Evolutionary conservation across 176 grass and related monocot species (phyloP).

Genomic region (Leersia perrieri): DNA sequence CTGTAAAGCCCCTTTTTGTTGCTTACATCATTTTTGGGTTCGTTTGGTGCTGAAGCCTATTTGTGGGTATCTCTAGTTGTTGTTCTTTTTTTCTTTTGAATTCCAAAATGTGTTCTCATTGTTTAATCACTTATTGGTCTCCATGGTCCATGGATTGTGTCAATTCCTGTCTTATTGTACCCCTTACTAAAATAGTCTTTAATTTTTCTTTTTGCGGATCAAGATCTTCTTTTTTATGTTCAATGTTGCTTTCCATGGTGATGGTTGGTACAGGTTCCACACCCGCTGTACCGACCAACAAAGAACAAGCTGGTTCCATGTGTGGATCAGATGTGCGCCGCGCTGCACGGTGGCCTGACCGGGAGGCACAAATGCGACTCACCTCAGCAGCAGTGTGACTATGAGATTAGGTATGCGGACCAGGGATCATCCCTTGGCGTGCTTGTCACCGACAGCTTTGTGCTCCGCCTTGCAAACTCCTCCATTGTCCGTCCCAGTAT

Average conservation of each 20-base stretch:
- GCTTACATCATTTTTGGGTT: neutral
- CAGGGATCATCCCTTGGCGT: constrained; percentile 77
- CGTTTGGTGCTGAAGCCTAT: neutral
- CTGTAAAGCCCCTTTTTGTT: neutral
- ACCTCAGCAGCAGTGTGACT: constrained; percentile 61
- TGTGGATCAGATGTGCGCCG: constrained; percentile 51
- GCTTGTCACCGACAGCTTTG: constrained; percentile 61
- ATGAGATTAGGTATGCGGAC: constrained; percentile 84
- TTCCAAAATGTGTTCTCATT: neutral
- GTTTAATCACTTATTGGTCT: neutral
- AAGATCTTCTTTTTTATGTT: neutral
- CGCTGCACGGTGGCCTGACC: constrained; percentile 26
- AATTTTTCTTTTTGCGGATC: neutral
- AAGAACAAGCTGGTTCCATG: constrained; percentile 77
- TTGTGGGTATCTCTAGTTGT: neutral
- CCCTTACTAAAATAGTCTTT: neutral
- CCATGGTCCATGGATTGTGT: neutral
- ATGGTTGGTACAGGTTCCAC: constrained; percentile 59
- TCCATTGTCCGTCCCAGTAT: constrained; percentile 57
- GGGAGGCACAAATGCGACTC: constrained; percentile 40
- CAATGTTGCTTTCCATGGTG: neutral
- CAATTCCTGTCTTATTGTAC: neutral
- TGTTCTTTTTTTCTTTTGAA: too few relatives aligned
- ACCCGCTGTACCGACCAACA: constrained; percentile 69
- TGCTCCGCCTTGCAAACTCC: constrained; percentile 57